Conservation (phyloP, 1,284 basidiomycete species). For the Ganoderma meredithae region DNA sequence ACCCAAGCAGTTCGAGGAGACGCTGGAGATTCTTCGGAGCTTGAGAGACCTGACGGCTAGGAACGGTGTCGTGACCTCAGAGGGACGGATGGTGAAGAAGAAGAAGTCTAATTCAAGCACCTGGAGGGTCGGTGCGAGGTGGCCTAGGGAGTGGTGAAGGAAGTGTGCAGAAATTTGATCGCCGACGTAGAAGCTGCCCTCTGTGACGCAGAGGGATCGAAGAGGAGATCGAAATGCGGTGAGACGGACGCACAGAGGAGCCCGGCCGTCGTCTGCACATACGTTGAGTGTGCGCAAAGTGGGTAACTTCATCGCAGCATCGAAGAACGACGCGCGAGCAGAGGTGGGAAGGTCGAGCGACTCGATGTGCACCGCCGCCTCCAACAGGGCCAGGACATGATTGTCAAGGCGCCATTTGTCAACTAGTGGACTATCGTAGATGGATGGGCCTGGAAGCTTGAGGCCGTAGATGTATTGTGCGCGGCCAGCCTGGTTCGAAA, state of each 20-base stretch:
- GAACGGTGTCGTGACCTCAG: neutral
- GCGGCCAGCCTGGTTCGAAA: no score
- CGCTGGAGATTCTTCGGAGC: neutral
- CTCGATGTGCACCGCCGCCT: neutral
- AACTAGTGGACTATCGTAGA: no score
- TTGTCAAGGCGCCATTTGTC: no score
- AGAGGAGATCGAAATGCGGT: neutral
- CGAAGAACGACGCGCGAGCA: neutral
- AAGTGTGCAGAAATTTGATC: neutral
- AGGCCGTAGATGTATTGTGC: no score
- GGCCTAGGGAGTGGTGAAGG: neutral
- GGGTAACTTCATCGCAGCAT: neutral
- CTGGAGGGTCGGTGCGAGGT: conserved; percentile 1
- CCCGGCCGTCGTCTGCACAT: no score
- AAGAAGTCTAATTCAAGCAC: neutral
- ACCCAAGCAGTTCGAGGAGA: neutral
- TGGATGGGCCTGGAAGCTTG: no score
- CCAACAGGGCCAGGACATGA: neutral
- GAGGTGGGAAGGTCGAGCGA: neutral
- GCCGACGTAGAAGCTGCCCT: no score
- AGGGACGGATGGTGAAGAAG: neutral
- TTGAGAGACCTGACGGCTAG: neutral
- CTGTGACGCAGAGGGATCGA: neutral
- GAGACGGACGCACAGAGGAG: neutral
- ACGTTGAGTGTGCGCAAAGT: neutral